Base-by-base conservation (phyloP, 2,329 filamentous ascomycete species). In the Plectosphaerella cucumerina region DNA sequence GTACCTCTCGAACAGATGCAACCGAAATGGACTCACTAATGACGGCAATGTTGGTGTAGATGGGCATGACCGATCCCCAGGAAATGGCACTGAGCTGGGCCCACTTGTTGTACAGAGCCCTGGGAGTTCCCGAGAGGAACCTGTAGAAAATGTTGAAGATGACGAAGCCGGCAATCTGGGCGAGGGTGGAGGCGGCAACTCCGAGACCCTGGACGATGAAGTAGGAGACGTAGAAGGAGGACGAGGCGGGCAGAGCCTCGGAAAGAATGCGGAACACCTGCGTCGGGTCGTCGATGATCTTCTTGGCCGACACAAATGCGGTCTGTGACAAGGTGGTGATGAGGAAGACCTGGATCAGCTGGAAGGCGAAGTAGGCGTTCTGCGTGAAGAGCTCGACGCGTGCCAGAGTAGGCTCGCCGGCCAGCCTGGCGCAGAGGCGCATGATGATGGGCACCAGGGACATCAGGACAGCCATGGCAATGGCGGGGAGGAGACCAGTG, bases 331-430 rank as follows among this genome's bases (percentile, higher is more conserved):
- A 58, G 0, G 93, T 96, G 0, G 89, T 85, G 46, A 97, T 83
- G 51, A 97, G 72, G 72, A 97, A 97, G 43, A 96, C 89, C 65
- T 97, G 92, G 18, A 97, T 78, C 42, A 97, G 84, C 67, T 94
- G 90, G 72, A 95, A 95, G 44, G 81, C 83, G 62, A 96, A 99
- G 75, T 95, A 97, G 59, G 84, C 88, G 62, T 92, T 94, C 65
- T 97, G 90, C 0, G 90, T 91, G 52, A 90, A 91, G 9, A 97
- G 75, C 67, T 99, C 94, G 15, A 96, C 85, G 11, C 87, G 80
- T 1, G 90, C 86, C 6, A 83, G 68, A 1, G 90, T 94, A 1
- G 91, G 90, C 55, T 89, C 89, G 50, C 94, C 94, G 43, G 89
- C 80, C 34, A 89, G 68, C 65, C 84, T 92, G 56, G 92, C 92